Base-by-base conservation (phyloP, 83 land plant genomes). In the Diphasiastrum complanatum region DNA sequence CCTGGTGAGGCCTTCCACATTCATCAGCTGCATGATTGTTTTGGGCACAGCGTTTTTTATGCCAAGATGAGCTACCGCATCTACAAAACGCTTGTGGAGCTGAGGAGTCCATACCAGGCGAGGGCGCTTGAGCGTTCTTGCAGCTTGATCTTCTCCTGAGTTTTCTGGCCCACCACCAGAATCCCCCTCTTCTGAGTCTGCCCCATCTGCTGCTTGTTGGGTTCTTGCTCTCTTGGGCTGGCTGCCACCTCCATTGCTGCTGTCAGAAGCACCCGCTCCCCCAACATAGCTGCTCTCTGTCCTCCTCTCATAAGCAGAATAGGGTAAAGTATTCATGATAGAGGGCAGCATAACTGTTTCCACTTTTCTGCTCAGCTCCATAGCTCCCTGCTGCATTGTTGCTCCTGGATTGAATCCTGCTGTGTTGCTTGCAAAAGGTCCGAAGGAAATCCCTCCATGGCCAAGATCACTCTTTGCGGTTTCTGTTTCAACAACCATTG, bases 1-100 rank as follows among this genome's bases (percentile, higher is more conserved):
- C 0, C 86, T 22, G 10, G 86, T 83, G 24, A 83, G 61, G 23
- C 86, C 86, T 47, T 83, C 86, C 1, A 83, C 86, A 40, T 78
- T 83, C 86, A 83, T 83, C 65, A 83, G 55, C 69, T 79, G 83
- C 83, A n/a, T n/a, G n/a, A n/a, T n/a, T n/a, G n/a, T n/a, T n/a
- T n/a, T n/a, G n/a, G n/a, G n/a, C n/a, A n/a, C 87, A 1, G 85
- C 85, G 51, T 84, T 78, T 64, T 84, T 81, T 48, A 84, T 84
- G 36, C 85, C 88, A 54, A 84, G 56, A 22, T 84, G 88, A 0
- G 88, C 88, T 31, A 84, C 88, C 1, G 85, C 88, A 53, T 84
- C 88, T 16, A 84, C 88, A 30, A 84, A 84, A 6, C 85, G 30
- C 71, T 83, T 83, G 58, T 83, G 86, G 19, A 83, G 84, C 69